A percentile compares a stretch with the other conserved stretches of the same genome.
phyloP scores from a whole-genome alignment of 2,329 filamentous ascomycete species.

The Dendryphion nanum region DNA sequence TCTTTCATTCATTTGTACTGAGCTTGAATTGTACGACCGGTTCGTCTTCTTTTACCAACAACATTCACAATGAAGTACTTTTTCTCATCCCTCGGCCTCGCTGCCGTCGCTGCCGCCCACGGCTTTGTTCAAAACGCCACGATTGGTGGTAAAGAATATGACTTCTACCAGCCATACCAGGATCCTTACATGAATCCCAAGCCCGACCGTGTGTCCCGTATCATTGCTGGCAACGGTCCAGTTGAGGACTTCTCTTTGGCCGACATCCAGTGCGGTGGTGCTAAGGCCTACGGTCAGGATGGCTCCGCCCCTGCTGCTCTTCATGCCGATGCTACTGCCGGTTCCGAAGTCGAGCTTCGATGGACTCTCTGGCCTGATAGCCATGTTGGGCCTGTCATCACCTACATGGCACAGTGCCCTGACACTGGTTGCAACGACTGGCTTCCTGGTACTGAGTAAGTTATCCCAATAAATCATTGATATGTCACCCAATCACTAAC shows the following conservation, averaged over 20 bases:
- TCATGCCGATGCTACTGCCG: conserved; percentile 54
- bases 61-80: conserved; percentile 32
- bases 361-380: conserved; percentile 55
- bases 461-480: conserved; percentile 15
- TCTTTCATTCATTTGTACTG: conserved; percentile 1
- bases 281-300: conserved; percentile 47
- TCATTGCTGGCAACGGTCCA: conserved; percentile 59
- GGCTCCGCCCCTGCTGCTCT: conserved; percentile 56
- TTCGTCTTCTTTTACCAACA: conserved; percentile 4
- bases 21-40: conserved; percentile 1
- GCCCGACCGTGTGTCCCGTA: conserved; percentile 56
- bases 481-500: conserved; percentile 11
- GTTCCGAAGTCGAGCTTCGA: conserved; percentile 52
- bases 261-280: conserved; percentile 59
- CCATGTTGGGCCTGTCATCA: conserved; percentile 56
- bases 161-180: conserved; percentile 35
- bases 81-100: conserved; percentile 24
- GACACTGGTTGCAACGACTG: conserved; percentile 51
- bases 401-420: conserved; percentile 61
- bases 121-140: conserved; percentile 38
- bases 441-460: conserved; percentile 44
- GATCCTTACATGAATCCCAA: conserved; percentile 33
- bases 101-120: conserved; percentile 30
- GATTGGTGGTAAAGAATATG: conserved; percentile 30
- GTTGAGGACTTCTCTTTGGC: conserved; percentile 53